Percentiles rank a stretch among this genome's conserved stretches.
Conservation (phyloP, 768 basidiomycete species). For the Lentinula lateritia region DNA sequence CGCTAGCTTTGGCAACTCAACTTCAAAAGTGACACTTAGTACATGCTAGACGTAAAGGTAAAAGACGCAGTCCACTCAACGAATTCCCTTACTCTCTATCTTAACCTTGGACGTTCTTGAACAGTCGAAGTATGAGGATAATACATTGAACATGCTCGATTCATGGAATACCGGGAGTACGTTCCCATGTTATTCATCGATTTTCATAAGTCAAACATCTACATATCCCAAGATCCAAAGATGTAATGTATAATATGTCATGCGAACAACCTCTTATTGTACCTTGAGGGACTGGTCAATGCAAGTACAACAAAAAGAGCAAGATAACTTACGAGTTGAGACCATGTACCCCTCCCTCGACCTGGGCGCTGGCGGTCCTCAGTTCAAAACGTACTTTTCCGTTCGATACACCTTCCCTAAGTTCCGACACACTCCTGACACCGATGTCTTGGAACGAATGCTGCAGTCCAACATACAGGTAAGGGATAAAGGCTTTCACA, state of each 20-base stretch:
- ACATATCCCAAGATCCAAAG: too few relatives aligned
- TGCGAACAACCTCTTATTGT: slow-evolving; percentile 50
- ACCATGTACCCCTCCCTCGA: slow-evolving; percentile 95
- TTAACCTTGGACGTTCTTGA: too few relatives aligned
- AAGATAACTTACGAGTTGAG: slow-evolving; percentile 75
- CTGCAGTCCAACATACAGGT: slow-evolving; percentile 76
- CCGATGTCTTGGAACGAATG: slow-evolving; percentile 96
- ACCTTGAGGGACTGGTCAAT: slow-evolving; percentile 27
- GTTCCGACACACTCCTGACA: slow-evolving; percentile 56
- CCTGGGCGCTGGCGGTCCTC: slow-evolving; percentile 90
- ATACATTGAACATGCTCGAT: too few relatives aligned
- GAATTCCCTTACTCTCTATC: too few relatives aligned
- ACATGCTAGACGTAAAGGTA: too few relatives aligned
- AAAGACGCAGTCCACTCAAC: too few relatives aligned
- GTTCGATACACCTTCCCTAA: slow-evolving; percentile 58
- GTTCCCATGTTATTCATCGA: background rate
- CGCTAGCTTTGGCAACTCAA: too few relatives aligned
- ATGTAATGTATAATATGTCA: background rate
- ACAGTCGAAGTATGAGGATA: too few relatives aligned
- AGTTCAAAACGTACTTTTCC: slow-evolving; percentile 85
- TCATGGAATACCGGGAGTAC: too few relatives aligned
- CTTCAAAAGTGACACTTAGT: too few relatives aligned
- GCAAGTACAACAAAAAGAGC: background rate
- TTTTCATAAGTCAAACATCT: background rate
- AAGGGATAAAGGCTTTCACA: slow-evolving; percentile 88